Base-by-base conservation (phyloP, 257 asterid genomes). In the Thymus quinquecostatus region DNA sequence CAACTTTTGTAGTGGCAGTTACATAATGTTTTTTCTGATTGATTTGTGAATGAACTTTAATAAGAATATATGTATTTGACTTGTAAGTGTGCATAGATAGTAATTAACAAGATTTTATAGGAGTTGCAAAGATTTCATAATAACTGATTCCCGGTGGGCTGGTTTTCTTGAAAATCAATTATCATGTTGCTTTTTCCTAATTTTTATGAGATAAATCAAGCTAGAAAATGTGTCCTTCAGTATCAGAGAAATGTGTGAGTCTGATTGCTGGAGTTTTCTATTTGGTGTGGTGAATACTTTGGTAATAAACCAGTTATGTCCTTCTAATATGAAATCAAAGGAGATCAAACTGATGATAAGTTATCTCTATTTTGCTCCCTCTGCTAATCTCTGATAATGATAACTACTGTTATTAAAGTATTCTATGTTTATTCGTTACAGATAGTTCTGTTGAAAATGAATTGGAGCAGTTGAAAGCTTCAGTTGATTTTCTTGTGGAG, bases 401-500 rank as follows among this genome's bases (percentile, higher is more conserved):
- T 21, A 77, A 43, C 59, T 53, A 36, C 34, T 63, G 44, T 5
- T 48, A 28, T 11, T 34, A 28, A 43, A 32, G 48, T 66, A 60
- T 53, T 76, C 5, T 3, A 9, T 34, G 51, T 45, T 60, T 7
- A 56, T 36, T 43, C 14, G 54, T 75, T 74, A 77, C 91, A 88
- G 99, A 83, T 53, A 55, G 41, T 74, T 70, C 64, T 68, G 70
- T 59, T 34, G 88, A 85, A 55, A 86, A 75, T 55, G 86, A 77
- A 80, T 50, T 86, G 56, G 99, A 88, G 79, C 87, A 83, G 73
- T 84, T 95, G 73, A 80, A 91, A 69, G 81, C 89, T 74, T 87
- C 99, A 34, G 88, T 84, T 71, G 99, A 95, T 86, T 92, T 95
- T 81, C 98, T 95, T 54, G 93, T 92, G 88, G 96, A 92, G 77